Evolutionary conservation across 176 grass and related monocot genomes (phyloP).

Genomic region (Carex scoparia): DNA sequence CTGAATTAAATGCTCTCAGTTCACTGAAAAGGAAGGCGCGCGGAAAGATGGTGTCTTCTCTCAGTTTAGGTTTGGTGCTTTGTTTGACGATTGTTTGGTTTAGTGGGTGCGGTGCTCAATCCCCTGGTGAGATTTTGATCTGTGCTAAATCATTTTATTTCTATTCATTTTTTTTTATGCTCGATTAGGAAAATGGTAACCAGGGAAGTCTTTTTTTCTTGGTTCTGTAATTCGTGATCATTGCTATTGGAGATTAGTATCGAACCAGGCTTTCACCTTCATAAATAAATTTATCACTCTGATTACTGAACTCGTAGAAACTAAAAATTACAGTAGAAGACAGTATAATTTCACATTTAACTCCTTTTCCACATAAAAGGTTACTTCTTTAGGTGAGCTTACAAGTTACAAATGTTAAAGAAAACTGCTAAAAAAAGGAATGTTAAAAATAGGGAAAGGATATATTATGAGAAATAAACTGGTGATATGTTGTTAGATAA

Average conservation of each 20-base stretch:
- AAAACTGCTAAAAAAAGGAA: background rate
- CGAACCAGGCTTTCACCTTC: too few species aligned
- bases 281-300: background rate
- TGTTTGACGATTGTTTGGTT: background rate
- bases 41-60: background rate
- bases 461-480: background rate
- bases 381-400: background rate
- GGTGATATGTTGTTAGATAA: too few species aligned
- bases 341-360: background rate
- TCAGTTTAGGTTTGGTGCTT: background rate
- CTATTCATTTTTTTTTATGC: slow-evolving; percentile 6
- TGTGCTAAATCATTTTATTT: background rate
- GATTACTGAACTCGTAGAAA: background rate
- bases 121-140: slow-evolving; percentile 30
- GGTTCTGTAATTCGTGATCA: background rate
- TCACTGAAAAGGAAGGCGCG: slow-evolving; percentile 1
- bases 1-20: slow-evolving; percentile 3
- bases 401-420: background rate
- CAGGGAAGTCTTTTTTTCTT: background rate
- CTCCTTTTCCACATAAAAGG: background rate
- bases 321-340: background rate
- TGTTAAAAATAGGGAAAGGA: background rate
- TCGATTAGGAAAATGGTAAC: background rate
- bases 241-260: background rate
- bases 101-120: slow-evolving; percentile 29